Evolutionary conservation across 2,329 filamentous ascomycete genomes (phyloP).

Genomic region (Tolypocladium tropicale): DNA sequence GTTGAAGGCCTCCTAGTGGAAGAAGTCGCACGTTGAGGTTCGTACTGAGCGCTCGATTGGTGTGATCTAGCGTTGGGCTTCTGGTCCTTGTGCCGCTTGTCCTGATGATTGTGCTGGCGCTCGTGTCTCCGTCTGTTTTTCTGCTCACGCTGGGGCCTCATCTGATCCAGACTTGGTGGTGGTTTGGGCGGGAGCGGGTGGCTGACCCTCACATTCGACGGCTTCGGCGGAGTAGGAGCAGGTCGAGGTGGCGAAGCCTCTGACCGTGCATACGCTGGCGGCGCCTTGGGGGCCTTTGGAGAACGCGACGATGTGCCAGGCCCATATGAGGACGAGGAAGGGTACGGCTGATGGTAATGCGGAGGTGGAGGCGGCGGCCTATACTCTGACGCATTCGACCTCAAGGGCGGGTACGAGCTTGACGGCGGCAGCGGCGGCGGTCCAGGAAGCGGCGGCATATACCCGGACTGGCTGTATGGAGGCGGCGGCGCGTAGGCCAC

Average conservation of each 20-base stretch:
- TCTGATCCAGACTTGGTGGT: conserved; percentile 16
- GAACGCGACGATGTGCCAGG: background rate
- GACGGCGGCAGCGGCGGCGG: conserved; percentile 3
- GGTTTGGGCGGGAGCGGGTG: conserved; percentile 22
- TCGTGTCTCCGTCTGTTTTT: conserved; percentile 21
- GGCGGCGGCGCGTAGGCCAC: background rate
- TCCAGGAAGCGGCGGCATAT: conserved; percentile 8
- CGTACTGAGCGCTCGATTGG: background rate
- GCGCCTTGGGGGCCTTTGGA: background rate
- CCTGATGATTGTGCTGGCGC: conserved; percentile 17
- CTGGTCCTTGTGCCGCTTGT: conserved; percentile 16
- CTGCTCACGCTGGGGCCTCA: conserved; percentile 16
- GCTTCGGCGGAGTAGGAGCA: conserved; percentile 3
- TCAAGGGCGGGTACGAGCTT: background rate
- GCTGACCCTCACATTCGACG: conserved; percentile 5
- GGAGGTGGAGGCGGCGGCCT: background rate
- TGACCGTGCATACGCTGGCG: background rate
- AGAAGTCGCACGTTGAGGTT: background rate
- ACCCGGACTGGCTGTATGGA: background rate
- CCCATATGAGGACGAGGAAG: background rate
- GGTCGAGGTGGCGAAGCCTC: background rate
- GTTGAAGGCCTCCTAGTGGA: background rate
- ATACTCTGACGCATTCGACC: background rate
- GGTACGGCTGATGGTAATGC: background rate
- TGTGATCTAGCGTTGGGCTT: conserved; percentile 3